Percentiles rank a stretch among this genome's conserved stretches.
phyloP scores from a whole-genome alignment of 768 basidiomycete genomes.

The Clathrus columnatus region DNA sequence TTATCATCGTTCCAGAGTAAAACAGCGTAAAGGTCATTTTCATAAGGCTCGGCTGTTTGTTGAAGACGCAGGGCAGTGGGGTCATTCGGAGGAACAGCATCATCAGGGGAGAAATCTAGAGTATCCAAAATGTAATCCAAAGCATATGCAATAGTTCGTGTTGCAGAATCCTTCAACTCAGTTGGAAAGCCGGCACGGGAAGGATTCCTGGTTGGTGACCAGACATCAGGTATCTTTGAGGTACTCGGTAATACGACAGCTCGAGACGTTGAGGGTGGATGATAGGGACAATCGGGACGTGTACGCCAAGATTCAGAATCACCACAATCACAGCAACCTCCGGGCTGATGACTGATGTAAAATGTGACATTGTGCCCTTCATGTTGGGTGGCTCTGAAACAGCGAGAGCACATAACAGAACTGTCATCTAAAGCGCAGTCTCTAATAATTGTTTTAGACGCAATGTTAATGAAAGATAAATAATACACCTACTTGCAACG shows the following conservation, averaged over 20 bases:
- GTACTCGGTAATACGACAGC: conserved; percentile 18
- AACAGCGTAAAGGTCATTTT: conserved; percentile 71
- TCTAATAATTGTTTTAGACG: conserved; percentile 31
- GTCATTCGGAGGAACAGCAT: conserved; percentile 54
- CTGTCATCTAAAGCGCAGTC: conserved; percentile 88
- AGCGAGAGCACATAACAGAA: conserved; percentile 82
- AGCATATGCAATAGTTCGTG: conserved; percentile 62
- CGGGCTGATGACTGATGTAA: conserved; percentile 85
- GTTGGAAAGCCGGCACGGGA: conserved; percentile 47
- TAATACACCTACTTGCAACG: conserved; percentile 72
- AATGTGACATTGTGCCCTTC: conserved; percentile 85
- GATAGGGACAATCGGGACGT: conserved; percentile 60
- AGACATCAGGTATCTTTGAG: conserved; percentile 30
- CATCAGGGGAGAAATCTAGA: conserved; percentile 74
- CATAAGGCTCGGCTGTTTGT: conserved; percentile 69
- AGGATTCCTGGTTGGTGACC: conserved; percentile 53
- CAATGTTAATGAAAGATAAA: not conserved
- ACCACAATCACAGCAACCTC: conserved; percentile 93
- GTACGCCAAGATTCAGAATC: conserved; percentile 81
- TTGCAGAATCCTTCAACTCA: conserved; percentile 68
- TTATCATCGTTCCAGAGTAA: conserved; percentile 97
- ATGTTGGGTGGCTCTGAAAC: conserved; percentile 87
- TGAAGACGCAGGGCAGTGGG: conserved; percentile 67
- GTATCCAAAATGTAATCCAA: conserved; percentile 80
- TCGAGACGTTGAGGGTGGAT: conserved; percentile 43